Percentiles rank a stretch among this genome's conserved stretches.
Conservation (phyloP, 176 grass and related monocot species). For the Eremochloa ophiuroides region DNA sequence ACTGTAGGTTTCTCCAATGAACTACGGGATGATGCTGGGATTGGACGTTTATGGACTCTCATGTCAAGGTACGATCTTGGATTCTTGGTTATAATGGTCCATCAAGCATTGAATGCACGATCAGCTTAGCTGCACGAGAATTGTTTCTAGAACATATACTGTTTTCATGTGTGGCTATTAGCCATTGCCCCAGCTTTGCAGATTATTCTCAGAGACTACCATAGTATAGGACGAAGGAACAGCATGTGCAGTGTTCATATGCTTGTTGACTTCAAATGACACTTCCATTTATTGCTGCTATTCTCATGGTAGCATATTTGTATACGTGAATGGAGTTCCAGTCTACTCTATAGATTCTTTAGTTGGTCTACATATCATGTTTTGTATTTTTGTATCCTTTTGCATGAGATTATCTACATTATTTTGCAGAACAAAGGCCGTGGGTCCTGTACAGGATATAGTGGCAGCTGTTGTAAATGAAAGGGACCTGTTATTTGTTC, state of each 20-base stretch:
- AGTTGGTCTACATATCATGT: constrained; percentile 6
- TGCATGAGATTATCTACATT: constrained; percentile 1
- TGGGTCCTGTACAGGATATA: constrained; percentile 84
- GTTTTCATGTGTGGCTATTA: constrained; percentile 9
- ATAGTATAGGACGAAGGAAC: constrained; percentile 5
- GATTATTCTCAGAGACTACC: not conserved
- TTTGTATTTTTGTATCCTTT: not conserved
- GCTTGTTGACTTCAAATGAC: constrained; percentile 4
- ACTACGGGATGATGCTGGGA: constrained; percentile 85
- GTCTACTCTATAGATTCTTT: constrained; percentile 10
- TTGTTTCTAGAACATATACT: not conserved
- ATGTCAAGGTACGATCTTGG: constrained; percentile 72
- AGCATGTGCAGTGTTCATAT: not conserved
- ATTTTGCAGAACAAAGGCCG: constrained; percentile 67
- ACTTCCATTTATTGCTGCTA: not conserved
- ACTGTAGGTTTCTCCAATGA: constrained; percentile 71
- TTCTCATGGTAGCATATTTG: not conserved
- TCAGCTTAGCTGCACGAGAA: not conserved
- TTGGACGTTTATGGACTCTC: constrained; percentile 90
- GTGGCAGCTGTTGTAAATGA: constrained; percentile 56
- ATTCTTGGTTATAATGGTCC: not conserved
- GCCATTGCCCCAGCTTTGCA: not conserved
- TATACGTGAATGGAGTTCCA: not conserved
- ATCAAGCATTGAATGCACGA: constrained; percentile 3
- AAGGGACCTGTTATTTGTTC: constrained; percentile 70